Base-by-base conservation (phyloP, 768 basidiomycete genomes). In the Chalciporus piperatus region DNA sequence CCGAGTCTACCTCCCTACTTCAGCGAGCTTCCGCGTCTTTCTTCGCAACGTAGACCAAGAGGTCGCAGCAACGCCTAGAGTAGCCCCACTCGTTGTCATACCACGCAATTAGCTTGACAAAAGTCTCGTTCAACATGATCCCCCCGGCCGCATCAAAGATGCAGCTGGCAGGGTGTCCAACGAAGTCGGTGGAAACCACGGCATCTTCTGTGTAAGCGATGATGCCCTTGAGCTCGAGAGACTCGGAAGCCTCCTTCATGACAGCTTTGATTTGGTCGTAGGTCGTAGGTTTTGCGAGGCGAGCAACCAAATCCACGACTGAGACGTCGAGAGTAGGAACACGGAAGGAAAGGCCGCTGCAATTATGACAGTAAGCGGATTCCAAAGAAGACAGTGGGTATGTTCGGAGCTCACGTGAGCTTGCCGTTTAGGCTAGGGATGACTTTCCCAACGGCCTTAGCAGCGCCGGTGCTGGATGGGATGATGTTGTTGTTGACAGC, bases 371-470 rank as follows among this genome's bases (percentile, higher is more conserved):
- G 17, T 57, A 45, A 59, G 43, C 43, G 28, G 1, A 9, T 30
- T 61, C 28, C 59, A 45, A 42, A 3, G 10, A n/a, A 25, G 4
- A 25, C 3, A 46, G 45, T 14, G 16, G 57, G 27, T 12, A 3
- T 1, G 14, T 10, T 35, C 41, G 20, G n/a, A 19, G 57, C 86
- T 62, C 68, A 91, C 89, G 94, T 98, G 67, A 99, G 86, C 79
- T 98, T 98, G 76, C 96, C 96, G 75, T 98, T 97, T 61, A 99
- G 82, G 45, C 74, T 71, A 54, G 96, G 96, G 70, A 98, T 98
- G 74, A 99, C 94, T 80, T 97, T 96, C 63, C 94, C 94, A 67
- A 96, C 93, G 57, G 94, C 94, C 84, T 98, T 99, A 72, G 96
- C 96, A 57, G 96, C 96, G 75, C 96, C 96, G 60, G 96, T 98